Evolutionary conservation across 2,329 filamentous ascomycete species (phyloP), one percentile per base, ranked within the genome.

Genomic region (Penicillium aurantiogriseum): DNA sequence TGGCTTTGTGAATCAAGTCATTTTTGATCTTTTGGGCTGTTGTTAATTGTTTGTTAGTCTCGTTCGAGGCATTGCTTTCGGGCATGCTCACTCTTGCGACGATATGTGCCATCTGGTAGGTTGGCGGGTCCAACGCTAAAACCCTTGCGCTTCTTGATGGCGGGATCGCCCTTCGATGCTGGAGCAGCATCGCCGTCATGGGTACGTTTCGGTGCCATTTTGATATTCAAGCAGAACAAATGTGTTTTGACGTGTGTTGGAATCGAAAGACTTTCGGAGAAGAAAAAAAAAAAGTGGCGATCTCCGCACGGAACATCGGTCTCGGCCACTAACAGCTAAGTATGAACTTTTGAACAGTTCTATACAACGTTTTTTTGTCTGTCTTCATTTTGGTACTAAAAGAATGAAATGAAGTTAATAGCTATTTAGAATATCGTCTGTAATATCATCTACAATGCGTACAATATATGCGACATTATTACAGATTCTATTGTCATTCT

Each of bases 61-160:
- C 11, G 4, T 23, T 35, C 25, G 42, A 19, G 11, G 2, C 6
- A 31, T 40, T 3, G 9, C 8, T 27, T 33, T 33, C 3, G 17
- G 23, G 23, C 23, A 29, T 43, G 54, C 62, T 58, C 58, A 87
- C 85, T 82, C 80, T 96, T 96, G 67, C 93, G 87, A 69, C 86
- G 85, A 83, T 94, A 91, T 23, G 88, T 88, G 54, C 93, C 92
- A 73, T 97, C 92, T 40, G 93, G 93, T 27, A 97, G 81, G 73
- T 97, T 96, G 38, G 89, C 89, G 31, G 93, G 92, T 0, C 92
- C 93, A 56, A 97, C 89, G 40, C 84, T 84, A 78, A 97, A 97
- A 50, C 90, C 91, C 66, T 89, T 88, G 63, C 78, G 83, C 61
- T 82, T 84, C 69, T 84, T 82, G 43, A 63, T 79, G 23, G 64